phyloP scores from a whole-genome alignment of 345 rosid genomes.

The Rhizophora apiculata region DNA sequence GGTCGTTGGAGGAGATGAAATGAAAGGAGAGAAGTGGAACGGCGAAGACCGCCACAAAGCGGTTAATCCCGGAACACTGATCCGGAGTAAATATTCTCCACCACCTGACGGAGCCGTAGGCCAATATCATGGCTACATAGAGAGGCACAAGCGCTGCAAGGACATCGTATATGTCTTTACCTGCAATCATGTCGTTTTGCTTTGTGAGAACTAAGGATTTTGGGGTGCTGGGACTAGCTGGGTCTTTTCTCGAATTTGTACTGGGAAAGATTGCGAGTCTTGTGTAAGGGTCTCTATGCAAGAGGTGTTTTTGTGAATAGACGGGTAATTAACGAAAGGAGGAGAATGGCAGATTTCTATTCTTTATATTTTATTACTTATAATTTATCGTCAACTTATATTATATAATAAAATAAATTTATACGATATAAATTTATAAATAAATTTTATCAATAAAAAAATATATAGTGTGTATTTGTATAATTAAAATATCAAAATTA shows the following conservation, averaged over 20 bases:
- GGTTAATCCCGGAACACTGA: conserved; percentile 85
- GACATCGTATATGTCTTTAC: conserved; percentile 73
- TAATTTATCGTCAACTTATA: too few relatives aligned
- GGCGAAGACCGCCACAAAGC: conserved; percentile 81
- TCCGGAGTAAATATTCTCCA: conserved; percentile 87
- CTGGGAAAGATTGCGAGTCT: too few relatives aligned
- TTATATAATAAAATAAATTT: too few relatives aligned
- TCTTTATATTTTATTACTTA: too few relatives aligned
- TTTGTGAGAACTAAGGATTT: neutral
- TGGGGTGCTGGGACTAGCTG: neutral
- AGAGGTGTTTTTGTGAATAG: too few relatives aligned
- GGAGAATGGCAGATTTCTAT: too few relatives aligned
- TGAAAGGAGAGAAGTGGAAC: conserved; percentile 84
- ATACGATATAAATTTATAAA: too few relatives aligned
- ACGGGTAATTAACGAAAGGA: too few relatives aligned
- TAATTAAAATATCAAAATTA: too few relatives aligned
- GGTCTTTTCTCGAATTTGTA: neutral
- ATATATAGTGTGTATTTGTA: too few relatives aligned
- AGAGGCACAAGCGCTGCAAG: conserved; percentile 78
- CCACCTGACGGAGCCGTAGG: conserved; percentile 88
- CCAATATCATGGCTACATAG: conserved; percentile 78
- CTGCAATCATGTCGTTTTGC: conserved; percentile 48
- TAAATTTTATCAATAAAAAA: too few relatives aligned
- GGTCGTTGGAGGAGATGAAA: conserved; percentile 72
- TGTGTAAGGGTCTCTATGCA: neutral